A percentile compares a stretch with the other conserved stretches of the same genome.
phyloP scores from a whole-genome alignment of 1,284 basidiomycete species.

The Wallemia hederae region DNA sequence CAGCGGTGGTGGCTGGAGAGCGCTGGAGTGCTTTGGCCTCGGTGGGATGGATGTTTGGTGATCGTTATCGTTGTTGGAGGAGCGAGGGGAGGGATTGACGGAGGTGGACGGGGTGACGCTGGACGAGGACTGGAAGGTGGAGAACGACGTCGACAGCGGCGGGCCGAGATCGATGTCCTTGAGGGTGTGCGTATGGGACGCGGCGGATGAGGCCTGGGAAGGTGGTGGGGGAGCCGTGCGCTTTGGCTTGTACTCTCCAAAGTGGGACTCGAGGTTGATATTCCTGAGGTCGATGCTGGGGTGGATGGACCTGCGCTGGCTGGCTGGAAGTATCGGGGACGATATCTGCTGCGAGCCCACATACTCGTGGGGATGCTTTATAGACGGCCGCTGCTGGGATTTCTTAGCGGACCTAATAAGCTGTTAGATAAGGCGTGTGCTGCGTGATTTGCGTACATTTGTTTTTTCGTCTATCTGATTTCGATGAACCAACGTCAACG shows the following conservation, averaged over 20 bases:
- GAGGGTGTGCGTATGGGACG: background rate
- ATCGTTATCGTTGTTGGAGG: background rate
- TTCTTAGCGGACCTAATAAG: background rate
- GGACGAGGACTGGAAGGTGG: background rate
- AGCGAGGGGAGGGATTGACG: background rate
- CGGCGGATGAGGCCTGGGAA: background rate
- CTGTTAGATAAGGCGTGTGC: background rate
- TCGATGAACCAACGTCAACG: no score
- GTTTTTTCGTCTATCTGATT: no score
- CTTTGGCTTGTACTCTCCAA: background rate
- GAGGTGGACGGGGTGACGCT: background rate
- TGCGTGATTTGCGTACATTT: background rate
- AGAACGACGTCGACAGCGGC: background rate
- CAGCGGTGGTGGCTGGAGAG: background rate
- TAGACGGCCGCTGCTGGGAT: background rate
- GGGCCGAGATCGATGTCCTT: background rate
- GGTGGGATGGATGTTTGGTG: background rate
- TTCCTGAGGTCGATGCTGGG: background rate
- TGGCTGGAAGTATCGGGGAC: background rate
- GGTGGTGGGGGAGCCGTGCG: background rate
- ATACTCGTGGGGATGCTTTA: background rate
- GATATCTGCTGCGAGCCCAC: background rate
- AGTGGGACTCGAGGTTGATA: background rate
- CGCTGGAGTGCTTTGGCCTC: background rate
- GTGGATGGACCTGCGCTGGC: background rate